These are phyloP conservation scores for Coemansia sp. DNA, from an alignment of 192 early-diverging fungal genomes.

Conservation along the genomic window DNA sequence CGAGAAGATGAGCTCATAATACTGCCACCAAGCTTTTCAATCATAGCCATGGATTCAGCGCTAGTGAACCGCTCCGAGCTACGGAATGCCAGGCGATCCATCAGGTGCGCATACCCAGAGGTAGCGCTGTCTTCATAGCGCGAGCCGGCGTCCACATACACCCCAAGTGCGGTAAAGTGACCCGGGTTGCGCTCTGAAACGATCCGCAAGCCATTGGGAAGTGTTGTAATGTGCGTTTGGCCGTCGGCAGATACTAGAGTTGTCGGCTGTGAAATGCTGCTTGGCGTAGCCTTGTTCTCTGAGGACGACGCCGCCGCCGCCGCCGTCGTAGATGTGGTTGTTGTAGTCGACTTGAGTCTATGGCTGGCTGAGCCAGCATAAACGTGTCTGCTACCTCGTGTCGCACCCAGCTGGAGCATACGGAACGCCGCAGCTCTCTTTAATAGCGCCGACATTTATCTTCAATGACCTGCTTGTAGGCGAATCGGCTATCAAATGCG, in stretches of 20 bases:
- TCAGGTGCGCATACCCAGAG: conserved; percentile 77
- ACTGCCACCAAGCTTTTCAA: conserved; percentile 89
- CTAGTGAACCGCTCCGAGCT: conserved; percentile 69
- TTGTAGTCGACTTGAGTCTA: conserved; percentile 32
- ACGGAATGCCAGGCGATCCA: conserved; percentile 95
- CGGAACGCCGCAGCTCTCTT: background rate
- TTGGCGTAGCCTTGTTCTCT: conserved; percentile 16
- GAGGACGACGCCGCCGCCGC: background rate
- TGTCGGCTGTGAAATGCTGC: background rate
- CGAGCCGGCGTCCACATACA: conserved; percentile 89
- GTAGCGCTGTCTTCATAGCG: conserved; percentile 75
- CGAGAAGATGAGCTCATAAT: conserved; percentile 86
- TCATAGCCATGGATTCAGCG: conserved; percentile 68
- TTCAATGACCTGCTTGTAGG: background rate
- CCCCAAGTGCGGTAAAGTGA: conserved; percentile 88
- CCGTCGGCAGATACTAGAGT: conserved; percentile 34
- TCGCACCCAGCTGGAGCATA: background rate
- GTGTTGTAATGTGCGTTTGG: conserved; percentile 65
- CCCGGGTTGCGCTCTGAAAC: conserved; percentile 78
- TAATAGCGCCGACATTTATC: conserved; percentile 12
- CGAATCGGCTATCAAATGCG: background rate
- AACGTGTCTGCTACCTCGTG: background rate
- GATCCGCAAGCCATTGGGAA: conserved; percentile 88
- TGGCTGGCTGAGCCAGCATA: background rate
- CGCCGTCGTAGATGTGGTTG: background rate